Conservation (phyloP, 2,329 filamentous ascomycete genomes). For the Penicillium sp. region DNA sequence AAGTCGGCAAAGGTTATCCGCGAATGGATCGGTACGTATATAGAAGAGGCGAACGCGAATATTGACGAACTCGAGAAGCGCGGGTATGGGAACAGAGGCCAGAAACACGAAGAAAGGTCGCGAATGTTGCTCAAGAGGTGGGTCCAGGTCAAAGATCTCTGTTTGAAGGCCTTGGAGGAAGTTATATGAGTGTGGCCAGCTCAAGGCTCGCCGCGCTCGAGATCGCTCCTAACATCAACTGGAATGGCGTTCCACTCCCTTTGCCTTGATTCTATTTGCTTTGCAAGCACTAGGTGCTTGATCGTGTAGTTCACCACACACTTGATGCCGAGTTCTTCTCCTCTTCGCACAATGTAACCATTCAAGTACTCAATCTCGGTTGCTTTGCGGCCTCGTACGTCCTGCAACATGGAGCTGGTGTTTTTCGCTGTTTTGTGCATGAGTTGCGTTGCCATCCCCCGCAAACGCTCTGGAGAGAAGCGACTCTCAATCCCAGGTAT, state of each 20-base stretch:
- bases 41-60: slow-evolving; percentile 37
- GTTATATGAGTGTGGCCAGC: slow-evolving; percentile 19
- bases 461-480: slow-evolving; percentile 65
- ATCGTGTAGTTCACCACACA: slow-evolving; percentile 76
- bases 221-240: slow-evolving; percentile 27
- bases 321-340: slow-evolving; percentile 72
- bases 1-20: slow-evolving; percentile 40
- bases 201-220: slow-evolving; percentile 3
- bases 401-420: slow-evolving; percentile 70
- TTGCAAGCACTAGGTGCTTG: slow-evolving; percentile 74
- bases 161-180: slow-evolving; percentile 31
- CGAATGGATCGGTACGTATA: slow-evolving; percentile 42
- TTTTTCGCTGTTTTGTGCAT: slow-evolving; percentile 61
- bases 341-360: slow-evolving; percentile 81
- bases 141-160: slow-evolving; percentile 45
- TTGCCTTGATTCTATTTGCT: slow-evolving; percentile 54
- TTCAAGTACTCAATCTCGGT: slow-evolving; percentile 87
- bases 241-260: slow-evolving; percentile 40
- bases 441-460: slow-evolving; percentile 62
- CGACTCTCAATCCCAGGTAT: slow-evolving; percentile 65
- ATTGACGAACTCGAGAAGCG: slow-evolving; percentile 30
- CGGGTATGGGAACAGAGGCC: slow-evolving; percentile 11
- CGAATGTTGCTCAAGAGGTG: slow-evolving; percentile 41
- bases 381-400: slow-evolving; percentile 63
- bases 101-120: slow-evolving; percentile 28